These are phyloP conservation scores for Capsella bursapastoris DNA, from an alignment of 345 rosid species.

Conservation along the genomic window DNA sequence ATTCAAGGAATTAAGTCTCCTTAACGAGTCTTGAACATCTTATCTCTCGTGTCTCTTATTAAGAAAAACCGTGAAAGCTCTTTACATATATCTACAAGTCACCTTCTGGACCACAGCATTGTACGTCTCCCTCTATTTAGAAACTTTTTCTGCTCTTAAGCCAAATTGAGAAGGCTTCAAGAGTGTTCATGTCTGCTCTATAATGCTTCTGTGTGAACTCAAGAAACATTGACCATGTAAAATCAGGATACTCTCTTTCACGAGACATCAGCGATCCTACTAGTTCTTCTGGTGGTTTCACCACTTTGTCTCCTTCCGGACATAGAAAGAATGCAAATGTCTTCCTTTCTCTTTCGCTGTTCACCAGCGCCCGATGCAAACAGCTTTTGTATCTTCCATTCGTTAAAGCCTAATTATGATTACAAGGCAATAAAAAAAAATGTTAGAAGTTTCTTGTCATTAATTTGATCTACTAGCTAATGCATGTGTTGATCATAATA, in stretches of 20 bases:
- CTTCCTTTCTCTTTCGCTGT: constrained; percentile 56
- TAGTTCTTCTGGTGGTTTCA: constrained; percentile 72
- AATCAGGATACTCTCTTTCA: constrained; percentile 65
- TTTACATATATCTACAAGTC: constrained; percentile 31
- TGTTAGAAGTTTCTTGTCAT: constrained; percentile 1
- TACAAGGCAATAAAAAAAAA: background rate
- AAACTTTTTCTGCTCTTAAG: constrained; percentile 36
- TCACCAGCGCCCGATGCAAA: constrained; percentile 73
- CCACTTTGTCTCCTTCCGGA: constrained; percentile 65
- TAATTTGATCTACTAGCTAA: background rate
- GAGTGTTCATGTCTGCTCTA: constrained; percentile 43
- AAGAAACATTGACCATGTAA: constrained; percentile 75
- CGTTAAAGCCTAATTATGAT: constrained; percentile 35
- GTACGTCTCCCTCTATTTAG: constrained; percentile 33
- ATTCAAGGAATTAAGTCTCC: background rate
- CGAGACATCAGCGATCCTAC: constrained; percentile 15
- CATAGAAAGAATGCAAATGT: constrained; percentile 63
- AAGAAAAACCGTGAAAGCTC: constrained; percentile 17
- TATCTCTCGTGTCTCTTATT: constrained; percentile 7
- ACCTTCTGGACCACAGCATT: constrained; percentile 25
- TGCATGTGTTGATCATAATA: constrained; percentile 19
- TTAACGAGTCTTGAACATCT: constrained; percentile 21
- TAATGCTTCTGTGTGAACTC: constrained; percentile 56
- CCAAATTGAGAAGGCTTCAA: constrained; percentile 42
- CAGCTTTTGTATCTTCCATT: constrained; percentile 60